phyloP scores from a whole-genome alignment of 176 grass and related monocot genomes.

The Oryza nivara region DNA sequence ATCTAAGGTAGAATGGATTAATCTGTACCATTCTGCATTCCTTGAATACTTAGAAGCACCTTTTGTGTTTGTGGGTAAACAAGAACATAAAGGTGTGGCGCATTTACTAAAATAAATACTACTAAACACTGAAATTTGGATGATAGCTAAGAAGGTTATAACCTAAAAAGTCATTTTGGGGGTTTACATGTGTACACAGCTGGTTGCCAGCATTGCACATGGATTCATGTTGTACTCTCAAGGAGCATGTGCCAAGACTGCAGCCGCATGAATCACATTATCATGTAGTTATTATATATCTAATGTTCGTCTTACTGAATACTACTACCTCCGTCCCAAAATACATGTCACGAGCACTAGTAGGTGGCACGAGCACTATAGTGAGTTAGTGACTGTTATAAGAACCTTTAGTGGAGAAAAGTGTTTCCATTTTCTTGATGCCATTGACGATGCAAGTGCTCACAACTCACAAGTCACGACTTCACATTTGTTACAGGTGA shows the following conservation, averaged over 20 bases:
- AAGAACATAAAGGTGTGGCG: not conserved
- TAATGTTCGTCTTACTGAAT: not conserved
- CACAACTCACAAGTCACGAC: slow-evolving; percentile 1
- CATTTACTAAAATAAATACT: not conserved
- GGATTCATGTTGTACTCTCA: not conserved
- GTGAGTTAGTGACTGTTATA: not conserved
- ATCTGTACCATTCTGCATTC: not conserved
- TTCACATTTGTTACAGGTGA: not conserved
- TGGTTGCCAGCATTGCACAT: not conserved
- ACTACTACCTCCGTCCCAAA: not conserved
- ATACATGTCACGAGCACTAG: not conserved
- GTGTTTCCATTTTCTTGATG: not conserved
- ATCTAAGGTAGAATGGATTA: slow-evolving; percentile 4
- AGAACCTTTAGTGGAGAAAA: not conserved
- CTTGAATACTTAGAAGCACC: not conserved
- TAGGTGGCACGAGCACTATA: not conserved
- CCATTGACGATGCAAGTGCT: not conserved
- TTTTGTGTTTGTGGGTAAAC: not conserved
- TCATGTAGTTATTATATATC: not conserved
- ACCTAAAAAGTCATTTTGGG: not conserved
- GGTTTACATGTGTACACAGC: not conserved
- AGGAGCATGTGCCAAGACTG: not conserved
- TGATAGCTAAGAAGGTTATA: not conserved
- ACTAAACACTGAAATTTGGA: not conserved
- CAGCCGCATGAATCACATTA: not conserved